Evolutionary conservation across 2,329 filamentous ascomycete species (phyloP).

Genomic region (Pyricularia sp.): DNA sequence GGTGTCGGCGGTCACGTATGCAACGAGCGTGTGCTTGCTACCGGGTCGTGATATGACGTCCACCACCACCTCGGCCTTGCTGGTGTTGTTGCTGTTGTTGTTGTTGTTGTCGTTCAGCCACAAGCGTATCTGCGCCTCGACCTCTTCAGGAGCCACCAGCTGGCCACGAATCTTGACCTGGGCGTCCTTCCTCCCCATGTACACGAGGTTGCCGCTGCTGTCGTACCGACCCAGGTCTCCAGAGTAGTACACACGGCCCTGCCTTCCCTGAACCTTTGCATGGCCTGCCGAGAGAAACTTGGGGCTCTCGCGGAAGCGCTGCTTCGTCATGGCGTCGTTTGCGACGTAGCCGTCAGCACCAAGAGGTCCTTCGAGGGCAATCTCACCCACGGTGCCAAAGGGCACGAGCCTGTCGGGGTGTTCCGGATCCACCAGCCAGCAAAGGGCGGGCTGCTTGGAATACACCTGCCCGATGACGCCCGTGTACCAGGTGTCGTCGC

Average conservation of each 20-base stretch:
- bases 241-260: slow-evolving; percentile 20
- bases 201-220: slow-evolving; percentile 24
- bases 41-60: slow-evolving; percentile 18
- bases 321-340: background rate
- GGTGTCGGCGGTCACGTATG: slow-evolving; percentile 11
- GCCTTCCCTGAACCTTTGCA: background rate
- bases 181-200: slow-evolving; percentile 39
- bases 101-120: slow-evolving; percentile 8
- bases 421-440: slow-evolving; percentile 13
- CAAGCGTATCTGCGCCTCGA: slow-evolving; percentile 7
- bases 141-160: slow-evolving; percentile 31
- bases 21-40: slow-evolving; percentile 9
- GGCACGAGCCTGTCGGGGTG: slow-evolving; percentile 18
- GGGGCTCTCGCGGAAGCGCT: slow-evolving; percentile 2
- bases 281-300: background rate
- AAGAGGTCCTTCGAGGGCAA: slow-evolving; percentile 31
- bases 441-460: slow-evolving; percentile 1
- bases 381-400: slow-evolving; percentile 21
- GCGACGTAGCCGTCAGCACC: slow-evolving; percentile 36
- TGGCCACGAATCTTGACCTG: slow-evolving; percentile 49
- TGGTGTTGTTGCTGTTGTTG: too few species aligned
- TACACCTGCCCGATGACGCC: background rate
- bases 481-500: slow-evolving; percentile 12
- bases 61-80: slow-evolving; percentile 13
- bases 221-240: slow-evolving; percentile 28